Percentiles rank a stretch among this genome's conserved stretches.
Conservation (phyloP, 345 rosid species). For the Streptanthus diversifolius region DNA sequence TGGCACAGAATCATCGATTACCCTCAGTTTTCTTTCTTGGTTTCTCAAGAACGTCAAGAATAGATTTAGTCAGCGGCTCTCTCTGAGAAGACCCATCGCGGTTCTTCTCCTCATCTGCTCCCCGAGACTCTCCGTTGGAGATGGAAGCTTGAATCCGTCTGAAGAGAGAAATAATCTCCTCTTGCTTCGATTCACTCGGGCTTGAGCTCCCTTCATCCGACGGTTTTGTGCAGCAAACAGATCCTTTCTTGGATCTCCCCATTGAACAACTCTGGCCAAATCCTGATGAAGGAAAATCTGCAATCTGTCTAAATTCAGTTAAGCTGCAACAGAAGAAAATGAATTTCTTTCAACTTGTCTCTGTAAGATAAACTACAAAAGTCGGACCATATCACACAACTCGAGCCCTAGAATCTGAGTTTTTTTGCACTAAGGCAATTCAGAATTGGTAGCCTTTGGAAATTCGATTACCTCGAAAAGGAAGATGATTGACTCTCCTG, state of each 20-base stretch:
- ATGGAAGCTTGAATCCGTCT: constrained; percentile 58
- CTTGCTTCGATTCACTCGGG: constrained; percentile 37
- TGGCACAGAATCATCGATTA: neutral
- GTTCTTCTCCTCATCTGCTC: constrained; percentile 9
- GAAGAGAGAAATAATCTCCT: constrained; percentile 51
- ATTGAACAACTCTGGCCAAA: neutral
- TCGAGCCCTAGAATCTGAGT: neutral
- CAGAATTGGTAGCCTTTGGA: too few species aligned
- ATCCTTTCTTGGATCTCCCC: constrained; percentile 5
- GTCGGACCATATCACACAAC: neutral
- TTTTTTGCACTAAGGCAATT: too few species aligned
- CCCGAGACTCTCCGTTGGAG: constrained; percentile 35
- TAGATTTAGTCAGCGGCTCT: constrained; percentile 34
- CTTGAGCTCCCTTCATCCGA: constrained; percentile 13
- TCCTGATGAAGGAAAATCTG: constrained; percentile 28
- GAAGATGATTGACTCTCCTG: constrained; percentile 12
- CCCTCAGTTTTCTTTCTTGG: constrained; percentile 31
- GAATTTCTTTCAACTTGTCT: too few species aligned
- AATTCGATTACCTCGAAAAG: constrained; percentile 37
- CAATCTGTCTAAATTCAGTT: constrained; percentile 61
- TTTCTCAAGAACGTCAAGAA: constrained; percentile 40
- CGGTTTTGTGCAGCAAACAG: constrained; percentile 18
- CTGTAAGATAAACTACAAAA: neutral
- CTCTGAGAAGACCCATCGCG: constrained; percentile 4
- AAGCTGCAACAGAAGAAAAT: constrained; percentile 56